A percentile compares a stretch with the other conserved stretches of the same genome.
phyloP scores from a whole-genome alignment of 1,284 basidiomycete species.

The Tremellales sp. region DNA sequence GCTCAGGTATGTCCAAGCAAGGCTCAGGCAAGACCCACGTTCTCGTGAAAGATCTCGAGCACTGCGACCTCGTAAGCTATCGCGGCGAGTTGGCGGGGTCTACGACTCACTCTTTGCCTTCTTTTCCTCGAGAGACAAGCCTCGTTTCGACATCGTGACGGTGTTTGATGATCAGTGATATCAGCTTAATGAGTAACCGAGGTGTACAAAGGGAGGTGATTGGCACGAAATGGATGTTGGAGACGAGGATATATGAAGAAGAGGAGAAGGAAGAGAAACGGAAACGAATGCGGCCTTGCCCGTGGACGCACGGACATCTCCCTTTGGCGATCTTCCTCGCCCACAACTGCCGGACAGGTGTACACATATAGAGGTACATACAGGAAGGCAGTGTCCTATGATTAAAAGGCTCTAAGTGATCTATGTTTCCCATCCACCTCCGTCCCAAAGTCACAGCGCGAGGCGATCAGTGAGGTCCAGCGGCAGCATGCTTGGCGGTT shows the following conservation, averaged over 20 bases:
- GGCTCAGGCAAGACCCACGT: slow-evolving; percentile 56
- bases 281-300: background rate
- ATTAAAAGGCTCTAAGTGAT: background rate
- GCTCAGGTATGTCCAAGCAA: background rate
- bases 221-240: background rate
- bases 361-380: too few species aligned
- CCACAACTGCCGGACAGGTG: too few species aligned
- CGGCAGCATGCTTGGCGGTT: background rate
- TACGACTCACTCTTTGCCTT: slow-evolving; percentile 41
- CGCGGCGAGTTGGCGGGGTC: background rate
- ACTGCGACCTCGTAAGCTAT: slow-evolving; percentile 43
- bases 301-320: background rate
- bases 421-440: background rate
- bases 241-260: background rate
- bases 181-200: background rate
- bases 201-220: background rate
- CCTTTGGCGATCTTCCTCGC: background rate
- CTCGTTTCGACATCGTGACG: slow-evolving; percentile 39
- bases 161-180: background rate
- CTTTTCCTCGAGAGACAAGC: slow-evolving; percentile 46
- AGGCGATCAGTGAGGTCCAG: background rate
- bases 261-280: background rate
- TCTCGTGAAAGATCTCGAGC: slow-evolving; percentile 84
- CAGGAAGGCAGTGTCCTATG: too few species aligned
- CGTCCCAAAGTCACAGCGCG: too few species aligned